Conservation (phyloP, 208 protist genomes). For the Crithidia expoeki region DNA sequence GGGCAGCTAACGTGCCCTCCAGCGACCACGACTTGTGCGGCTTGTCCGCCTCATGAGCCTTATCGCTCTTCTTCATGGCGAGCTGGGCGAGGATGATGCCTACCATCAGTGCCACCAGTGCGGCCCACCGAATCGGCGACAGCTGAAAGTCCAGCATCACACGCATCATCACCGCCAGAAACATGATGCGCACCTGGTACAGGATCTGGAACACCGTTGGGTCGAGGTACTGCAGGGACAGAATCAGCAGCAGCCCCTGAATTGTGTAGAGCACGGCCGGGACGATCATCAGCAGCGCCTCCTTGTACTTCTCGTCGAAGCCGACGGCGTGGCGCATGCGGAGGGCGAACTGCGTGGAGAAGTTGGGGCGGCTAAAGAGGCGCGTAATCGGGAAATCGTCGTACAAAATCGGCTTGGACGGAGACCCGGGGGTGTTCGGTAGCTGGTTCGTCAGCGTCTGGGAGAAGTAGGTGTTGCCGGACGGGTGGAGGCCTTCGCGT, state of each 20-base stretch:
- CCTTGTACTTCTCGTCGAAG: slow-evolving; percentile 25
- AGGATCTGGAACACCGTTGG: slow-evolving; percentile 65
- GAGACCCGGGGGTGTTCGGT: neutral
- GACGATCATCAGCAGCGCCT: slow-evolving; percentile 48
- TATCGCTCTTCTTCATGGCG: slow-evolving; percentile 13
- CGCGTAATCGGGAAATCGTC: neutral
- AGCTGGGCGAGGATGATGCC: slow-evolving; percentile 56
- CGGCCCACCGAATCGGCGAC: slow-evolving; percentile 47
- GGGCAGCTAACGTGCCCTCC: slow-evolving; percentile 38
- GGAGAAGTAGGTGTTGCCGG: neutral
- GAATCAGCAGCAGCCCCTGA: slow-evolving; percentile 57
- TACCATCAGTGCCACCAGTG: slow-evolving; percentile 43
- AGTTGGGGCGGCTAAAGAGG: neutral
- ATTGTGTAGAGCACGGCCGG: slow-evolving; percentile 60
- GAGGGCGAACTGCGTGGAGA: neutral
- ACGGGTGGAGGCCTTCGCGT: neutral
- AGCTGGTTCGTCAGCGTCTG: neutral
- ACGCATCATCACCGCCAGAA: slow-evolving; percentile 52
- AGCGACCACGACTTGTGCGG: slow-evolving; percentile 27
- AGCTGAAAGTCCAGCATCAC: slow-evolving; percentile 34
- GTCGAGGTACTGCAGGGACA: slow-evolving; percentile 53
- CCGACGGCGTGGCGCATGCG: slow-evolving; percentile 32
- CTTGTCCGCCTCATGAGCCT: slow-evolving; percentile 13
- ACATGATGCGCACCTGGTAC: slow-evolving; percentile 66
- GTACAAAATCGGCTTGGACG: neutral